Evolutionary conservation across 2,329 filamentous ascomycete species (phyloP), one percentile per base, ranked within the genome.

Genomic region (Pleoardoris graminearum): DNA sequence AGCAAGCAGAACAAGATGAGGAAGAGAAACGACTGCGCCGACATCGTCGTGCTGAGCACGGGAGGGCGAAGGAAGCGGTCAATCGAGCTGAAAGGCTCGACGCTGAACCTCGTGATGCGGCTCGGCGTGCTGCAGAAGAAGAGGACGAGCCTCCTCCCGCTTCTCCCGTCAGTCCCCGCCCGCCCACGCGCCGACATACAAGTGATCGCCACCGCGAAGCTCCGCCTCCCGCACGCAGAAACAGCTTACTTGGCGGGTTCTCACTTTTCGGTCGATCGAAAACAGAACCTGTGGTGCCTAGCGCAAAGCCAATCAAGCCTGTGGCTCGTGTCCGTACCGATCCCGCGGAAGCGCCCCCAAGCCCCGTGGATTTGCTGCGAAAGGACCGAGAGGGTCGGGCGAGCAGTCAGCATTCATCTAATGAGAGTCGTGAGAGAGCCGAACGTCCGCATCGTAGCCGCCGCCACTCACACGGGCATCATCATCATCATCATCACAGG

Each of bases 361-460:
- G 48, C 4, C 55, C 58, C 1, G 43, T 55, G 3, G 57, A 56
- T 23, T 46, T 51, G 7, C 38, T 57, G 23, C 56, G 57, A 4
- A 69, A 60, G 11, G 66, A 70, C 17, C 57, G 38, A 14, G 63
- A 62, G 10, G 59, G 62, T 12, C 62, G 66, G 6, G 54, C 55
- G 16, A 69, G 62, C 44, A 70, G 66, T 48, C 62, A 66, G 11
- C 60, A 68, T 27, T 72, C 69, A 2, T 72, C 70, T 1, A 66
- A 65, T 25, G 69, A 64, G 21, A 68, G 67, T 37, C 63, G 67
- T 7, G 68, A 71, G 27, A 58, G 65, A 12, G 51, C 50, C 22
- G 66, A 71, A 32, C 67, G 67, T 2, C 60, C 65, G 3, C 65
- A 67, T 47, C 68, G 65, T n/a, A 67, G 58, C 47, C 66, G 67